Evolutionary conservation across 495 filamentous ascomycete genomes (phyloP).

Genomic region (Neurospora sp.): DNA sequence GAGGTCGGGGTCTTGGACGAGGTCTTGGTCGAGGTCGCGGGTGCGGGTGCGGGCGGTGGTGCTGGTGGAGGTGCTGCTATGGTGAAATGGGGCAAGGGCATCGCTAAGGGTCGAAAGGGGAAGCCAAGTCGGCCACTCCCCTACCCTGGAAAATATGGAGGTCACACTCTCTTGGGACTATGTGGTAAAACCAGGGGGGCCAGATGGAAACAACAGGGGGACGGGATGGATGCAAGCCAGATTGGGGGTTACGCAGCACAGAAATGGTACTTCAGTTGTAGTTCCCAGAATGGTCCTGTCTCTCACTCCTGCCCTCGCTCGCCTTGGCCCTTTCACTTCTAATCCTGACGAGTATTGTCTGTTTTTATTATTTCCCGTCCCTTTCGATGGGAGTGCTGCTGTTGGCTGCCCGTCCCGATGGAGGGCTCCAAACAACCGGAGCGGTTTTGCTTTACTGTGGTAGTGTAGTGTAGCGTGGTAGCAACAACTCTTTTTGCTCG

Average conservation of each 20-base stretch:
- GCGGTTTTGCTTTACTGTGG: background rate
- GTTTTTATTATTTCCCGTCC: background rate
- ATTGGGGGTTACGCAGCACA: background rate
- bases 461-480: background rate
- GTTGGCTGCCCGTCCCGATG: background rate
- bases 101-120: conserved; percentile 5
- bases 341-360: background rate
- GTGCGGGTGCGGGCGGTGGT: background rate
- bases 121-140: background rate
- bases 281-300: background rate
- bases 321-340: background rate
- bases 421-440: background rate
- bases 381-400: background rate
- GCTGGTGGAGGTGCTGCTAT: conserved; percentile 2
- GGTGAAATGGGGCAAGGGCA: conserved; percentile 21
- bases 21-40: conserved; percentile 11
- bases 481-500: background rate
- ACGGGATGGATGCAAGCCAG: background rate
- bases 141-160: background rate
- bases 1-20: background rate
- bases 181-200: background rate
- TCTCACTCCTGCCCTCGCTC: background rate
- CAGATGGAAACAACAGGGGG: background rate
- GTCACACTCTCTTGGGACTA: background rate
- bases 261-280: background rate